These are phyloP conservation scores for Diplodia sapinea DNA, from an alignment of 2,329 filamentous ascomycete species.

Conservation along the genomic window DNA sequence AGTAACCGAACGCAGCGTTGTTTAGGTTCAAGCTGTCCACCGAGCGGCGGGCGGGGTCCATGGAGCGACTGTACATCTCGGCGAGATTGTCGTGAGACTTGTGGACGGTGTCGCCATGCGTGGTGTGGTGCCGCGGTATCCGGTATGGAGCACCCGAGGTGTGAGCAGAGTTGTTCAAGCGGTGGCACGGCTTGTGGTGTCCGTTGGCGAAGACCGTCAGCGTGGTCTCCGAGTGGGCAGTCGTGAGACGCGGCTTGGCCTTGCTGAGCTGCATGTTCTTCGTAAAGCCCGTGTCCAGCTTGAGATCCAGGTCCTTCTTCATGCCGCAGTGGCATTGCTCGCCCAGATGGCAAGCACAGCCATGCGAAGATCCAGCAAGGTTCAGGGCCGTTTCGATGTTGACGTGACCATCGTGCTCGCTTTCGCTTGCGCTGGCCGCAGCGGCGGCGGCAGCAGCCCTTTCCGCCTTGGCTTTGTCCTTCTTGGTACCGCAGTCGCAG, in stretches of 20 bases:
- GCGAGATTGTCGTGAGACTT: constrained; percentile 47
- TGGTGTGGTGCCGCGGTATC: constrained; percentile 56
- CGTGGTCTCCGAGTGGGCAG: constrained; percentile 64
- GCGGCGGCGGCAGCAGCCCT: constrained; percentile 44
- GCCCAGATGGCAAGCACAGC: constrained; percentile 63
- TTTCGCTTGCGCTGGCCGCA: constrained; percentile 42
- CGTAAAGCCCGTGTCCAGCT: constrained; percentile 52
- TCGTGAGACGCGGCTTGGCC: constrained; percentile 62
- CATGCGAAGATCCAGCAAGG: constrained; percentile 40
- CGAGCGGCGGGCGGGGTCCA: constrained; percentile 39
- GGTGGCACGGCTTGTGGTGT: constrained; percentile 68
- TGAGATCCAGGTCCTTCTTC: constrained; percentile 63
- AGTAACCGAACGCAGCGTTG: constrained; percentile 21
- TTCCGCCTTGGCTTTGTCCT: constrained; percentile 62
- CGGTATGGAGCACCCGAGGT: constrained; percentile 68
- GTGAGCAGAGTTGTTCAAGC: constrained; percentile 68
- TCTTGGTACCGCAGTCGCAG: constrained; percentile 96
- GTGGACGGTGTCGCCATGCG: constrained; percentile 41
- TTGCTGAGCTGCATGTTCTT: constrained; percentile 54
- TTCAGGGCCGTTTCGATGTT: constrained; percentile 41
- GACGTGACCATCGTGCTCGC: constrained; percentile 40
- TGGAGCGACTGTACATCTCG: constrained; percentile 40
- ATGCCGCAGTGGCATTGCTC: constrained; percentile 65
- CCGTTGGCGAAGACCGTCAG: constrained; percentile 68
- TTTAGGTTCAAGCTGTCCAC: constrained; percentile 33